Evolutionary conservation across 2,329 filamentous ascomycete species (phyloP).

Genomic region (Myriosclerotinia curreyana): DNA sequence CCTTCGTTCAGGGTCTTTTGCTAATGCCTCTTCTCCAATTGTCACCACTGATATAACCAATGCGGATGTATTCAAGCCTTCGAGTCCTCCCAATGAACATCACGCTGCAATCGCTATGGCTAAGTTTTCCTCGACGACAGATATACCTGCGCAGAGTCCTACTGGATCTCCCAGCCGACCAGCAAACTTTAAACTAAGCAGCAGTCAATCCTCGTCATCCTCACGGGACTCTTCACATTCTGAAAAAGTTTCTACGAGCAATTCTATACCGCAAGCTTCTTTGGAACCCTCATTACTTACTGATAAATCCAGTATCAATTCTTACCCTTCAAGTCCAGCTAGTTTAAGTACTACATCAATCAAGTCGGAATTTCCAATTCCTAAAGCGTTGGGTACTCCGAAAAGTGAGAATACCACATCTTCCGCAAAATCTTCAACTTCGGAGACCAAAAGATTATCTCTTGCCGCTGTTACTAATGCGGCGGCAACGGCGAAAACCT

Average conservation of each 20-base stretch:
- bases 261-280: slow-evolving; percentile 37
- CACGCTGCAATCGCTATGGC: slow-evolving; percentile 65
- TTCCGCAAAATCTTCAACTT: slow-evolving; percentile 30
- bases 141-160: slow-evolving; percentile 51
- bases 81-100: slow-evolving; percentile 52
- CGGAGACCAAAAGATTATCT: slow-evolving; percentile 48
- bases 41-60: slow-evolving; percentile 66
- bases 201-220: slow-evolving; percentile 51
- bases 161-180: slow-evolving; percentile 44
- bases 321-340: slow-evolving; percentile 38
- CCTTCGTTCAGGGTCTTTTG: slow-evolving; percentile 61
- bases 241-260: slow-evolving; percentile 40
- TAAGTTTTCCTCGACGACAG: slow-evolving; percentile 61
- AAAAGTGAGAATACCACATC: slow-evolving; percentile 40
- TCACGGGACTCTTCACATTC: slow-evolving; percentile 43
- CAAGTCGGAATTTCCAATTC: slow-evolving; percentile 43
- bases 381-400: slow-evolving; percentile 43
- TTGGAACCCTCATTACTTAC: slow-evolving; percentile 23
- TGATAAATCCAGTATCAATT: slow-evolving; percentile 25
- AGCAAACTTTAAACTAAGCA: slow-evolving; percentile 43
- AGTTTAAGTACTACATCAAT: slow-evolving; percentile 42
- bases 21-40: slow-evolving; percentile 59
- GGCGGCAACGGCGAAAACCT: slow-evolving; percentile 55
- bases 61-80: slow-evolving; percentile 60
- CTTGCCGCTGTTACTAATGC: slow-evolving; percentile 55